Evolutionary conservation across 257 asterid species (phyloP).

Genomic region (Solanum rostratum): DNA sequence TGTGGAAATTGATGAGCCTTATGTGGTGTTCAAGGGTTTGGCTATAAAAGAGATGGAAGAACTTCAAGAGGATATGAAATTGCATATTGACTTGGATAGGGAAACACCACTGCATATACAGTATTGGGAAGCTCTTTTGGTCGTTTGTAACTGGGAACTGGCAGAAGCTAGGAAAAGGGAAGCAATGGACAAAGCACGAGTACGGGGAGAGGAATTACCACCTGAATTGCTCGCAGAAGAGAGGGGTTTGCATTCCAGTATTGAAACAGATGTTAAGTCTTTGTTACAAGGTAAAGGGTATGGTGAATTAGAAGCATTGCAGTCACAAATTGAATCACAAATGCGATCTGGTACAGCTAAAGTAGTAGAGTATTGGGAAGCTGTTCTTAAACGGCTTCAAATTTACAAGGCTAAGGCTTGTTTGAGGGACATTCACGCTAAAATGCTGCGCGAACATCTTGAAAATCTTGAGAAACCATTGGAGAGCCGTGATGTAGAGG

Average conservation of each 20-base stretch:
- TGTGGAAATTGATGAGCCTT: slow-evolving; percentile 81
- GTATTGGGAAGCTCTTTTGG: slow-evolving; percentile 92
- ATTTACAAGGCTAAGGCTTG: slow-evolving; percentile 94
- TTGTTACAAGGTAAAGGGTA: slow-evolving; percentile 60
- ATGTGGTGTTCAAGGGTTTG: slow-evolving; percentile 85
- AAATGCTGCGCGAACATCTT: slow-evolving; percentile 66
- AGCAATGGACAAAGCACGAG: slow-evolving; percentile 86
- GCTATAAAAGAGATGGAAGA: slow-evolving; percentile 86
- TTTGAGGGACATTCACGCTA: slow-evolving; percentile 81
- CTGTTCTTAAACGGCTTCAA: slow-evolving; percentile 73
- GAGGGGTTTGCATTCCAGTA: slow-evolving; percentile 73
- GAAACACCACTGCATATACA: slow-evolving; percentile 68
- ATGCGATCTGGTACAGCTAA: slow-evolving; percentile 92
- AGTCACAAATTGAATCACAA: slow-evolving; percentile 68
- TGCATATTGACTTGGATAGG: slow-evolving; percentile 88
- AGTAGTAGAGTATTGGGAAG: slow-evolving; percentile 94
- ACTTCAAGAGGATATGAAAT: slow-evolving; percentile 80
- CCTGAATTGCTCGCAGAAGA: slow-evolving; percentile 78
- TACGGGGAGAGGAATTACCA: slow-evolving; percentile 78
- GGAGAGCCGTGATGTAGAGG: slow-evolving; percentile 26
- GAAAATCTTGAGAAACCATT: slow-evolving; percentile 49
- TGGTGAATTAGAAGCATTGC: slow-evolving; percentile 44
- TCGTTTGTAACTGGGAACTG: slow-evolving; percentile 90
- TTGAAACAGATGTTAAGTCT: slow-evolving; percentile 69
- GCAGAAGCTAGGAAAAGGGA: slow-evolving; percentile 78